A percentile compares a stretch with the other conserved stretches of the same genome.
Evolutionary conservation across 2,329 filamentous ascomycete genomes (phyloP).

Genomic region (Biscogniauxia mediterranea): DNA sequence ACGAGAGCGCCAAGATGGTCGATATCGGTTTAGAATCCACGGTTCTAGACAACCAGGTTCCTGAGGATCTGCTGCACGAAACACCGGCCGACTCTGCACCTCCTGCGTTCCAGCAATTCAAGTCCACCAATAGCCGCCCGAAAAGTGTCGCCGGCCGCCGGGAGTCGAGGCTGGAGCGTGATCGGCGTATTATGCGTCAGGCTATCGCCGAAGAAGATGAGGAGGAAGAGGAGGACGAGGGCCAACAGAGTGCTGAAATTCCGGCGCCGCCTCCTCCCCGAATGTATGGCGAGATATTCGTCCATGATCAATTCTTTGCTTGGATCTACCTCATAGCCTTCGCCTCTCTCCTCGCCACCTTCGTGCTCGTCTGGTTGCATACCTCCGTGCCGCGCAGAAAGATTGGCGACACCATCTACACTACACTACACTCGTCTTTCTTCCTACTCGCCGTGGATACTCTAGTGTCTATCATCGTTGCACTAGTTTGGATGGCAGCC

Average conservation of each 20-base stretch:
- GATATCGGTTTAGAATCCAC: conserved; percentile 80
- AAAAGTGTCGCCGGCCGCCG: conserved; percentile 40
- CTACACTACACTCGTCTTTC: conserved; percentile 80
- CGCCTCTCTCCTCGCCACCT: conserved; percentile 82
- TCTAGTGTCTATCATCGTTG: conserved; percentile 82
- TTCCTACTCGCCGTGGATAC: conserved; percentile 90
- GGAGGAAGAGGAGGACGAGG: conserved; percentile 33
- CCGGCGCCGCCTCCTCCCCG: conserved; percentile 52
- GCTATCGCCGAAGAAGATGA: conserved; percentile 39
- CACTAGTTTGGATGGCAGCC: conserved; percentile 85
- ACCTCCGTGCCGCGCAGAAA: conserved; percentile 70
- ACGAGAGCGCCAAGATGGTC: conserved; percentile 68
- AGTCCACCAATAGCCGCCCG: conserved; percentile 36
- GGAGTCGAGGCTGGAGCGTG: conserved; percentile 46
- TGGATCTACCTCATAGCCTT: conserved; percentile 84
- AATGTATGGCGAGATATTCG: conserved; percentile 66
- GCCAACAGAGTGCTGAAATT: conserved; percentile 24
- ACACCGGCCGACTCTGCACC: conserved; percentile 51
- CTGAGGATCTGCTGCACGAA: conserved; percentile 59
- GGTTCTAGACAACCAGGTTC: conserved; percentile 57
- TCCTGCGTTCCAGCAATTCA: conserved; percentile 63
- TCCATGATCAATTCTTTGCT: conserved; percentile 88
- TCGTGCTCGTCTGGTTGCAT: conserved; percentile 85
- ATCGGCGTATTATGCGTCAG: conserved; percentile 43
- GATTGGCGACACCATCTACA: conserved; percentile 92